Percentiles rank a stretch among this genome's conserved stretches.
Evolutionary conservation across 2,329 filamentous ascomycete species (phyloP).

Genomic region (Penicillium rolfsii): DNA sequence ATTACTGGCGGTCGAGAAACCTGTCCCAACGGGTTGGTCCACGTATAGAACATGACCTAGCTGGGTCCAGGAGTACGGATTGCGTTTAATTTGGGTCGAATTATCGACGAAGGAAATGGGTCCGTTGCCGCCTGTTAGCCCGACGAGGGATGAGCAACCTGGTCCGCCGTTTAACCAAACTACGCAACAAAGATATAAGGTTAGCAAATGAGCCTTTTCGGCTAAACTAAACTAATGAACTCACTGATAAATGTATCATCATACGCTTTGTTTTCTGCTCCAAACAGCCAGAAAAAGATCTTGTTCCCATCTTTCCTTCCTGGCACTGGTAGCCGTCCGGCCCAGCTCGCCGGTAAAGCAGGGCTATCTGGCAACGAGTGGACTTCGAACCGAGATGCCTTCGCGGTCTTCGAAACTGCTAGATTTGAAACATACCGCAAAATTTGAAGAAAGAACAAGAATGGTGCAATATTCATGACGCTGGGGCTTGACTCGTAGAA

Average conservation of each 20-base stretch:
- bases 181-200: slow-evolving; percentile 11
- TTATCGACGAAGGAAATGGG: slow-evolving; percentile 39
- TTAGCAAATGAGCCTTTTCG: slow-evolving; percentile 15
- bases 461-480: slow-evolving; percentile 27
- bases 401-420: slow-evolving; percentile 2
- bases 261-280: slow-evolving; percentile 35
- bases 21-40: slow-evolving; percentile 44
- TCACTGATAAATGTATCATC: slow-evolving; percentile 42
- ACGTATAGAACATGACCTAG: slow-evolving; percentile 43
- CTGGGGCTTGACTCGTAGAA: neutral
- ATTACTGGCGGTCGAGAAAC: slow-evolving; percentile 38
- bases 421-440: slow-evolving; percentile 23
- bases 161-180: slow-evolving; percentile 45
- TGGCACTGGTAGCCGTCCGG: slow-evolving; percentile 39
- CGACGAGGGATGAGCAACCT: slow-evolving; percentile 41
- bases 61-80: slow-evolving; percentile 37
- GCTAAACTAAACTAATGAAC: slow-evolving; percentile 8
- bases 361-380: slow-evolving; percentile 35
- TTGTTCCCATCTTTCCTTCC: slow-evolving; percentile 33
- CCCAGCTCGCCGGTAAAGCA: slow-evolving; percentile 38
- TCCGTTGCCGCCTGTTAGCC: slow-evolving; percentile 39
- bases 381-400: slow-evolving; percentile 34
- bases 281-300: slow-evolving; percentile 45
- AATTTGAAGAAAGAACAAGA: slow-evolving; percentile 28
- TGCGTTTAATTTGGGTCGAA: slow-evolving; percentile 29